Evolutionary conservation across 352 stramenopile genomes (phyloP).

Genomic region (Pythium angustatum): DNA sequence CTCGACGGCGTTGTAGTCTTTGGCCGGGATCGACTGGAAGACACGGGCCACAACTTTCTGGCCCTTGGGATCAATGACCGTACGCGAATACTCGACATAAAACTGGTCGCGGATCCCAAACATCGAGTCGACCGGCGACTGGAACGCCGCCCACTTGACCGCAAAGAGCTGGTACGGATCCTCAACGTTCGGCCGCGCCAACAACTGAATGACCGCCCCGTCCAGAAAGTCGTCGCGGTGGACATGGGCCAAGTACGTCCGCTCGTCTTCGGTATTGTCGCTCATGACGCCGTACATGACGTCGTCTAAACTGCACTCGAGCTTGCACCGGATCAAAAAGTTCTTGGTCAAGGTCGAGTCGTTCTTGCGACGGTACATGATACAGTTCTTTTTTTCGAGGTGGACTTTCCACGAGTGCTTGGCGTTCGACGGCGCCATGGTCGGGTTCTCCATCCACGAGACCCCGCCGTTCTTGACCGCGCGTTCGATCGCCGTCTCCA

Average conservation of each 20-base stretch:
- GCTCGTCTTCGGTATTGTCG: slow-evolving; percentile 62
- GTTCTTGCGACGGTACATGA: slow-evolving; percentile 62
- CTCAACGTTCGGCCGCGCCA: slow-evolving; percentile 39
- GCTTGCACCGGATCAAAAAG: slow-evolving; percentile 56
- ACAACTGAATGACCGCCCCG: slow-evolving; percentile 67
- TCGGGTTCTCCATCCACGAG: slow-evolving; percentile 78
- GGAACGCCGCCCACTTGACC: slow-evolving; percentile 75
- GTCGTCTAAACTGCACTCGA: slow-evolving; percentile 74
- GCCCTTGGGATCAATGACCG: slow-evolving; percentile 52
- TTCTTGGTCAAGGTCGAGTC: slow-evolving; percentile 50
- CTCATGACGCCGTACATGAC: slow-evolving; percentile 65
- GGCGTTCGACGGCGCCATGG: slow-evolving; percentile 45
- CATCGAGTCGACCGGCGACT: slow-evolving; percentile 70
- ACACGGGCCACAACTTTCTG: slow-evolving; percentile 65
- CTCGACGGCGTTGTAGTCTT: slow-evolving; percentile 46
- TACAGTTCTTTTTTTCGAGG: slow-evolving; percentile 69
- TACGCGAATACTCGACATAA: slow-evolving; percentile 62
- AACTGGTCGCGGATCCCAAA: slow-evolving; percentile 65
- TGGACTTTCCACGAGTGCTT: slow-evolving; percentile 70
- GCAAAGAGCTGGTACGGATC: slow-evolving; percentile 74
- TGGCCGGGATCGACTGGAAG: slow-evolving; percentile 54
- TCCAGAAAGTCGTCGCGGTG: slow-evolving; percentile 78
- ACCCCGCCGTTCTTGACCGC: slow-evolving; percentile 32
- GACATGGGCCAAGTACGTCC: slow-evolving; percentile 58
- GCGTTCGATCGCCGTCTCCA: slow-evolving; percentile 43